phyloP scores from a whole-genome alignment of 352 stramenopile species.

The Phytophthora podocarpi region DNA sequence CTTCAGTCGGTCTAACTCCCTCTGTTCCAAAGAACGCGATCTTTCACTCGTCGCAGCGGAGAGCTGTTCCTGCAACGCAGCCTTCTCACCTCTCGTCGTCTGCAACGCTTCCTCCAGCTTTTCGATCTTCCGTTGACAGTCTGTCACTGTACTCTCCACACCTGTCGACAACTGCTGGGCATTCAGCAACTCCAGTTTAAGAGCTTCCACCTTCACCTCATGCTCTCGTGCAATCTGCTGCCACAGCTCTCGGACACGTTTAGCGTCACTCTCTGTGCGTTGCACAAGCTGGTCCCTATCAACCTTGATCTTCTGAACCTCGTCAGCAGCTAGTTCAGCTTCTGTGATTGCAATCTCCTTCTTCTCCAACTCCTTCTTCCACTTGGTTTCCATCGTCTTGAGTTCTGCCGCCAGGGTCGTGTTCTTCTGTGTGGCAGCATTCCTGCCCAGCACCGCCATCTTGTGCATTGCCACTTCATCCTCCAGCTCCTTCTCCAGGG shows the following conservation, averaged over 20 bases:
- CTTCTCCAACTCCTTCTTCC: constrained; percentile 68
- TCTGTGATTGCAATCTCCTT: constrained; percentile 60
- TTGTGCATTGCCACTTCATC: constrained; percentile 58
- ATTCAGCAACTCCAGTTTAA: constrained; percentile 50
- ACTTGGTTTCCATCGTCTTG: constrained; percentile 57
- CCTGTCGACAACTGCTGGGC: constrained; percentile 30
- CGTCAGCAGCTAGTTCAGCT: constrained; percentile 50
- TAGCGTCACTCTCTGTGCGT: constrained; percentile 73
- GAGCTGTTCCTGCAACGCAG: constrained; percentile 45
- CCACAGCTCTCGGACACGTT: constrained; percentile 77
- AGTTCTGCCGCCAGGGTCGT: constrained; percentile 51
- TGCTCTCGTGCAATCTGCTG: constrained; percentile 79
- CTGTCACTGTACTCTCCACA: constrained; percentile 23
- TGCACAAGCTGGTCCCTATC: constrained; percentile 69
- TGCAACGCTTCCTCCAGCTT: constrained; percentile 44
- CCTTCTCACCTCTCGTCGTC: constrained; percentile 43
- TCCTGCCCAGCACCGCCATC: constrained; percentile 56
- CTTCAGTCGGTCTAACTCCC: constrained; percentile 43
- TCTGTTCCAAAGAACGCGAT: constrained; percentile 34
- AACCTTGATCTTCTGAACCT: constrained; percentile 43
- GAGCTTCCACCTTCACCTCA: constrained; percentile 51
- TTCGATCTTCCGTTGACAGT: constrained; percentile 36
- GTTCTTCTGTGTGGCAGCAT: constrained; percentile 61
- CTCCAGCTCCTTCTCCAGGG: constrained; percentile 70
- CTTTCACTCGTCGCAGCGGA: constrained; percentile 37